Evolutionary conservation across 2,329 filamentous ascomycete genomes (phyloP), one percentile per base, ranked within the genome.

Genomic region (Alternaria incomplexa): DNA sequence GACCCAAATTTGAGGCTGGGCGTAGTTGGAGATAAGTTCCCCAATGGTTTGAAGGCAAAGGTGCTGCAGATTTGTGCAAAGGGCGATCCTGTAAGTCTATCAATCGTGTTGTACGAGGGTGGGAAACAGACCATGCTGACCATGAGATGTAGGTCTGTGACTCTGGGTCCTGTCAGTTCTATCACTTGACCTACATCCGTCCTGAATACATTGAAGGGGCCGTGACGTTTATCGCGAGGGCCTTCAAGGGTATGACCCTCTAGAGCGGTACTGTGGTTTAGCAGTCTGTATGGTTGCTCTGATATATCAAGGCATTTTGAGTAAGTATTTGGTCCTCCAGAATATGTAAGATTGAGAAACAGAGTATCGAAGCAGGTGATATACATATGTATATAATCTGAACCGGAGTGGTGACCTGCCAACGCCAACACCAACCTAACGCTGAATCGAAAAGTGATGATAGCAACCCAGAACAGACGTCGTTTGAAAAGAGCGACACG

Each of bases 21-120:
- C 20, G 5, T 15, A 6, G 8, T 59, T 15, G 57, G 57, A 26
- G 48, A 59, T 15, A 25, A 54, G 44, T 59, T 59, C 44, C 57
- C 57, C 10, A 22, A 28, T n/a, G 25, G 11, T 6, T 30, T 59
- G 36, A 40, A 15, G 11, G 20, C 40, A n/a, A 59, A 55, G 5
- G 47, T 54, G 10, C 43, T 54, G 48, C 26, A 59, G 40, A 48
- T 54, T 23, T 59, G 57, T 45, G 57, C 57, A 23, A 50, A 57
- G n/a, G 45, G 45, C 15, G 55, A 57, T 50, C 55, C 55, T 15
- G 55, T 57, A 43, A 50, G 55, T 57, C 10, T 40, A 40, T 3
- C 36, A 40, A 17, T n/a, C 17, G 2, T 28, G 10, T 3, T 15
- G 10, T 40, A 4, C n/a, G 2, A 10, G 7, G 55, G 20, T 26